These are phyloP conservation scores for Ploettnerulaceae sp. DNA, from an alignment of 2,329 filamentous ascomycete genomes.

Conservation along the genomic window DNA sequence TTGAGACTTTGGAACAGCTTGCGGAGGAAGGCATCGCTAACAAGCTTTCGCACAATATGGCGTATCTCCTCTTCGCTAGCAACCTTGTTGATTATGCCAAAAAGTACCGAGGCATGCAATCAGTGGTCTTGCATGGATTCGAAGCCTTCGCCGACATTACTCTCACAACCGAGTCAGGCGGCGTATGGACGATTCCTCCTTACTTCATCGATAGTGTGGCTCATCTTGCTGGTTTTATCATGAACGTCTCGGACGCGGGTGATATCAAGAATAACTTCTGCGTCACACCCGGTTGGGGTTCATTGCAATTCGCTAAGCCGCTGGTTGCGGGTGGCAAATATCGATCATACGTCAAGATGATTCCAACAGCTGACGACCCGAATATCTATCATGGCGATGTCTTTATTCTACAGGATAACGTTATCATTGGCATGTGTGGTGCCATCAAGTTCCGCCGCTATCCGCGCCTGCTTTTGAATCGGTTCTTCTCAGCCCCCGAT, in stretches of 20 bases:
- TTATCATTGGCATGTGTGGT: constrained; percentile 32
- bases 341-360: constrained; percentile 23
- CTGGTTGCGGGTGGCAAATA: constrained; percentile 13
- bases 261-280: constrained; percentile 20
- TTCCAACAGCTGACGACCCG: constrained; percentile 29
- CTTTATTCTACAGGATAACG: constrained; percentile 32
- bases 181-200: constrained; percentile 21
- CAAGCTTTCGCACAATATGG: constrained; percentile 47
- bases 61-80: constrained; percentile 21
- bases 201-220: constrained; percentile 21
- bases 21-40: constrained; percentile 50
- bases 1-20: constrained; percentile 40
- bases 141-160: constrained; percentile 27
- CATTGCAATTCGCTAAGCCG: constrained; percentile 13
- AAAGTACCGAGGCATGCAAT: constrained; percentile 25
- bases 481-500: constrained; percentile 39
- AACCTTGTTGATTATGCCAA: constrained; percentile 24
- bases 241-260: constrained; percentile 18
- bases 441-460: constrained; percentile 36
- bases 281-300: constrained; percentile 22
- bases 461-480: constrained; percentile 29
- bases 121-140: constrained; percentile 24
- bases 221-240: constrained; percentile 22
- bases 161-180: constrained; percentile 21
- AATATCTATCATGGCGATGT: constrained; percentile 33